Percentiles rank a stretch among this genome's conserved stretches.
phyloP scores from a whole-genome alignment of 805 yeast genomes.

The Zygosaccharomyces rouxii region DNA sequence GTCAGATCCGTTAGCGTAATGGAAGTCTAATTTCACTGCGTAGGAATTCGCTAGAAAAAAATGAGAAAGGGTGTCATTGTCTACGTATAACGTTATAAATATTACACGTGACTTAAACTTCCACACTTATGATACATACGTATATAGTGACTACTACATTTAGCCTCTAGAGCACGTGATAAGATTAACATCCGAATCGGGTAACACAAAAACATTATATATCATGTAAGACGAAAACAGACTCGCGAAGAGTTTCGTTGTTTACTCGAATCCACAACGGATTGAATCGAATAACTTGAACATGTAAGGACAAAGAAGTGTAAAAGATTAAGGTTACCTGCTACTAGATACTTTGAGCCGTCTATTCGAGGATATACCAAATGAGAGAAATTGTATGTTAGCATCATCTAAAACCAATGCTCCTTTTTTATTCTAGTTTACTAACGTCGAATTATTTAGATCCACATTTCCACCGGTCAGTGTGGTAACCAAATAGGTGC shows the following conservation, averaged over 20 bases:
- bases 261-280: slow-evolving; percentile 5
- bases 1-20: background rate
- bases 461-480: slow-evolving; percentile 95
- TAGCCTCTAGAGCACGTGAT: background rate
- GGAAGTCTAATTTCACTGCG: background rate
- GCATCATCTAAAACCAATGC: background rate
- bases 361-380: background rate
- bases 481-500: slow-evolving; percentile 99
- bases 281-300: slow-evolving; percentile 3
- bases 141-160: background rate
- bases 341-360: background rate
- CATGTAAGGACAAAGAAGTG: background rate
- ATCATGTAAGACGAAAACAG: slow-evolving; percentile 1
- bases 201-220: slow-evolving; percentile 16
- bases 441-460: slow-evolving; percentile 28
- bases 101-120: background rate
- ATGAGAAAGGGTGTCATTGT: background rate
- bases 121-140: too few species aligned
- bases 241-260: slow-evolving; percentile 7
- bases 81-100: too few species aligned
- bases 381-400: slow-evolving; percentile 19
- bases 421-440: slow-evolving; percentile 3
- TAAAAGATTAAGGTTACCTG: slow-evolving; percentile 2
- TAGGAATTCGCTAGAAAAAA: slow-evolving; percentile 1
- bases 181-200: slow-evolving; percentile 5